These are phyloP conservation scores for Cetraspora pellucida DNA, from an alignment of 192 early-diverging fungal species.

Conservation along the genomic window DNA sequence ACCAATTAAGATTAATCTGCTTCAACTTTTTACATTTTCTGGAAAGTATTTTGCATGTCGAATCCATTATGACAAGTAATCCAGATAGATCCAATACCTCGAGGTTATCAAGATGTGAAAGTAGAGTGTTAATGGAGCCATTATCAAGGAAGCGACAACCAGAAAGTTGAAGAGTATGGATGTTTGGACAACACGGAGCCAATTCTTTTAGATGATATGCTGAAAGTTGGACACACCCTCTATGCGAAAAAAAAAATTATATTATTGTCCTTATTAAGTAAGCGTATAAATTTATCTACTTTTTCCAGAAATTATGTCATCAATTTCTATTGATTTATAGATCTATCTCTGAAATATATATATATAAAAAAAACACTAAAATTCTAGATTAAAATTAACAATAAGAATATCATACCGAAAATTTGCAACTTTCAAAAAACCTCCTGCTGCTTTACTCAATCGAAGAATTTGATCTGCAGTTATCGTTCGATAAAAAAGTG, in stretches of 20 bases:
- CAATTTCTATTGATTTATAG: no score
- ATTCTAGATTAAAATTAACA: conserved; percentile 12
- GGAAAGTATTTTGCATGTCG: background rate
- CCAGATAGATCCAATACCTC: conserved; percentile 12
- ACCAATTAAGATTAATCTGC: conserved; percentile 18
- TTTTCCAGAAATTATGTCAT: no score
- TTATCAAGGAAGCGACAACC: conserved; percentile 34
- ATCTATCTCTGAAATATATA: no score
- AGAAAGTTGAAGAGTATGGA: conserved; percentile 39
- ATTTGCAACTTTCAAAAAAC: conserved; percentile 43
- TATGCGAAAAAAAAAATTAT: conserved; percentile 24
- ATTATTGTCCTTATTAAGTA: conserved; percentile 15
- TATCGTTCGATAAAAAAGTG: conserved; percentile 45
- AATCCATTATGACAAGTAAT: background rate
- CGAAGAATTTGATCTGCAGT: conserved; percentile 38
- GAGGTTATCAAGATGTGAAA: background rate
- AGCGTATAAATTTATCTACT: no score
- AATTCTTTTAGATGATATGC: conserved; percentile 35
- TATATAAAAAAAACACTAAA: background rate
- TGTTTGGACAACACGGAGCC: conserved; percentile 43
- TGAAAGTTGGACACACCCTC: conserved; percentile 49
- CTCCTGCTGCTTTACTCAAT: conserved; percentile 38
- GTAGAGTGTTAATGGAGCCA: background rate
- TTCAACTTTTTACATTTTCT: conserved; percentile 14
- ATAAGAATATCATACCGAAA: conserved; percentile 38